Base-by-base conservation (phyloP, 2,329 filamentous ascomycete genomes). In the Aspergillus brunneoviolaceus region DNA sequence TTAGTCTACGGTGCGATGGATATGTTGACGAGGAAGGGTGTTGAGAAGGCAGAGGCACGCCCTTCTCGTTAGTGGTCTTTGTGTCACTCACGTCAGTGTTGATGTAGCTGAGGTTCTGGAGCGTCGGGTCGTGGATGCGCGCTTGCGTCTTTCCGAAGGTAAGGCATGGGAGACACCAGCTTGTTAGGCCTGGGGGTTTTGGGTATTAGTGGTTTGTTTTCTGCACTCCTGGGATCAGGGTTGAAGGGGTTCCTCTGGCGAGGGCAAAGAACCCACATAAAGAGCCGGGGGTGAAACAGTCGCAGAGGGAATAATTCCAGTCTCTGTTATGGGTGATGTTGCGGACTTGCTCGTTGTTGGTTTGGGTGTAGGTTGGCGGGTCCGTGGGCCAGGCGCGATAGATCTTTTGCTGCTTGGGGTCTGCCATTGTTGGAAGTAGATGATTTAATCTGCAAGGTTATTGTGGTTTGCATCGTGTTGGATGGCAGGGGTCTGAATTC, bases 131-230 rank as follows among this genome's bases (percentile, higher is more conserved):
- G 1, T 58, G 53, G 6, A 49, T 4, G 47, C 65, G 49, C 1
- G 59, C 55, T 59, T 65, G 62, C 0, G 64, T 67, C 49, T 64
- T 66, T 5, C 65, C 64, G 33, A 65, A 67, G 4, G 63, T 62
- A 2, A 66, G 47, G 21, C 65, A 66, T 48, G 63, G 65, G 2
- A 67, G 60, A 48, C 60, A 66, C 25, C 59, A 65, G 25, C 56
- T 63, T 19, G 50, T 55, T 2, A 66, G 19, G n/a, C 63, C 64
- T 66, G 39, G 39, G 9, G 33, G 4, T 5, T 16, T 5, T 4
- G 4, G 4, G 33, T 11, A 29, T 9, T n/a, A 39, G 14, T 3
- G 19, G 7, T n/a, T 39, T 21, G 21, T 6, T 7, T 31, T 5
- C 16, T 42, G 1, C 4, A 19, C 45, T 2, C 4, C 39, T 19